A percentile compares a stretch with the other conserved stretches of the same genome.
phyloP scores from a whole-genome alignment of 495 filamentous ascomycete species.

The Penicillium argentinense region DNA sequence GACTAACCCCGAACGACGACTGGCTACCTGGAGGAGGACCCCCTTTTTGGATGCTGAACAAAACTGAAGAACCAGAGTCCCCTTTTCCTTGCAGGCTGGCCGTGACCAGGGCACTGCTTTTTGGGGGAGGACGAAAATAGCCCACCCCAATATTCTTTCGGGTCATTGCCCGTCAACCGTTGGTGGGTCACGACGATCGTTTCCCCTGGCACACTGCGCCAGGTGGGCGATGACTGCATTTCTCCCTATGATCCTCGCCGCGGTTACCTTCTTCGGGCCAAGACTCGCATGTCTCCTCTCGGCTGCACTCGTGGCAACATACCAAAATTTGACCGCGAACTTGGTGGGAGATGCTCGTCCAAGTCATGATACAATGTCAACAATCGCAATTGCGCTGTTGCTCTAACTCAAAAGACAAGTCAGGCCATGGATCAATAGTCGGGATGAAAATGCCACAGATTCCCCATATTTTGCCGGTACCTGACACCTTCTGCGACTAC shows the following conservation, averaged over 20 bases:
- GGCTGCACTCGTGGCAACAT: conserved; percentile 1
- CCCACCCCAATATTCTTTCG: conserved; percentile 1
- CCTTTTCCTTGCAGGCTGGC: neutral
- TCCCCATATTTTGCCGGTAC: neutral
- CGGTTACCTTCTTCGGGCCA: conserved; percentile 8
- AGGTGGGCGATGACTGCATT: conserved; percentile 17
- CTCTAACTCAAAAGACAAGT: no score
- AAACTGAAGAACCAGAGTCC: neutral
- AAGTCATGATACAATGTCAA: no score
- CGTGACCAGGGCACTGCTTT: neutral
- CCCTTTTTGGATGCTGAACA: no score
- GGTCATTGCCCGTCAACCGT: conserved; percentile 14
- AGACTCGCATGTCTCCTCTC: conserved; percentile 6
- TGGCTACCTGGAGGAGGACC: no score
- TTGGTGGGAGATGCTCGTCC: no score
- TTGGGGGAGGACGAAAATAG: neutral
- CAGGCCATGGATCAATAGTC: conserved; percentile 8
- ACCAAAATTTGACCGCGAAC: conserved; percentile 4
- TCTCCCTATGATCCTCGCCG: conserved; percentile 10
- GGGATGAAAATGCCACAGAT: conserved; percentile 11
- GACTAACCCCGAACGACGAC: no score
- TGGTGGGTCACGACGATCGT: conserved; percentile 21
- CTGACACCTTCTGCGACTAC: conserved; percentile 20
- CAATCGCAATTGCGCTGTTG: no score
- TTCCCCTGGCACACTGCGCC: conserved; percentile 6